Evolutionary conservation across 192 early-diverging fungal species (phyloP).

Genomic region (Funneliformis geosporum): DNA sequence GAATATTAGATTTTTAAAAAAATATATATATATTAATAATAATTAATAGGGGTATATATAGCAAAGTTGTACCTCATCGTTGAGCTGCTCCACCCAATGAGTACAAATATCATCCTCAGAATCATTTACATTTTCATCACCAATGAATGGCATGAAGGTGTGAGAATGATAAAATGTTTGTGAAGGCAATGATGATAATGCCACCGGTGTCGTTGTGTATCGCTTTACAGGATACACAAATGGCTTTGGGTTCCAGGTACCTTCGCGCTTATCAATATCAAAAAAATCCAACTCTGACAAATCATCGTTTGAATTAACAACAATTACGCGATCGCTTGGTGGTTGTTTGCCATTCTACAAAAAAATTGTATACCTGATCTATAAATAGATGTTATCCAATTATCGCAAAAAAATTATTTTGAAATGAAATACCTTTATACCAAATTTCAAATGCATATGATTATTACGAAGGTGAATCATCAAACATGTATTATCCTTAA

Average conservation of each 20-base stretch:
- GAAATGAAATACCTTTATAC: conserved; percentile 20
- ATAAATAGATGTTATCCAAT: background rate
- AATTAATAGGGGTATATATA: background rate
- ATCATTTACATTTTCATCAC: conserved; percentile 5
- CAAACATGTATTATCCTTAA: conserved; percentile 4
- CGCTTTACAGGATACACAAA: conserved; percentile 19
- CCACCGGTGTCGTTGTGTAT: background rate
- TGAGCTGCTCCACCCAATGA: conserved; percentile 28
- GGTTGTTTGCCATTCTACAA: conserved; percentile 19
- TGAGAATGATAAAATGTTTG: conserved; percentile 30
- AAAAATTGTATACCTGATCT: no score
- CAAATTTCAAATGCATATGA: conserved; percentile 28
- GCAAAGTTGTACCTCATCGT: conserved; percentile 34
- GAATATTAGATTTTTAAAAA: background rate
- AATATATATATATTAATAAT: background rate
- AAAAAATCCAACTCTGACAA: conserved; percentile 27
- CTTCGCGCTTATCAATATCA: conserved; percentile 4
- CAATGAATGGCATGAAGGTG: conserved; percentile 28
- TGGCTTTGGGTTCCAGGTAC: conserved; percentile 12
- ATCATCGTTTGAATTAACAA: conserved; percentile 23
- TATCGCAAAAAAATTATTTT: background rate
- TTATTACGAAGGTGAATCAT: conserved; percentile 14
- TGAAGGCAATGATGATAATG: conserved; percentile 5
- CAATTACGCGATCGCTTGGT: conserved; percentile 21
- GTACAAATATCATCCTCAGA: conserved; percentile 30